These are phyloP conservation scores for Penicillium sp. DNA, from an alignment of 2,329 filamentous ascomycete species.

Conservation along the genomic window DNA sequence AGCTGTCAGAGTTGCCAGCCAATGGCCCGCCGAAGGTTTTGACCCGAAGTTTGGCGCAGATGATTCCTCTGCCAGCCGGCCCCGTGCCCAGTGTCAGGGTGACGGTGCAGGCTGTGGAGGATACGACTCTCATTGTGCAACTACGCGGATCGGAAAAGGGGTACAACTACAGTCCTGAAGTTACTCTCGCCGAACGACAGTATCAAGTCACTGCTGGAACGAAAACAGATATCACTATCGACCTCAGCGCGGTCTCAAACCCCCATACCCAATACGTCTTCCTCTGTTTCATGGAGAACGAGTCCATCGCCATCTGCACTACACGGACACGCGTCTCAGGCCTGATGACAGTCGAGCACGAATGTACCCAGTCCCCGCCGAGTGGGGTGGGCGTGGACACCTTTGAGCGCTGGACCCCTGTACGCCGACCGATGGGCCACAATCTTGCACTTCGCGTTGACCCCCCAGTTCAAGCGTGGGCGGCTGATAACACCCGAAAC, in stretches of 20 bases:
- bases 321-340: background rate
- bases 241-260: background rate
- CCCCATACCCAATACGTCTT: background rate
- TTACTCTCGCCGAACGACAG: background rate
- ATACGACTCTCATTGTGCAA: background rate
- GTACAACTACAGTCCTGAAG: background rate
- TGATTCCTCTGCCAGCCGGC: background rate
- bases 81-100: background rate
- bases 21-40: background rate
- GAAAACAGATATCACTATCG: background rate
- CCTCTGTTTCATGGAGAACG: background rate
- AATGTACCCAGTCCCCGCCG: background rate
- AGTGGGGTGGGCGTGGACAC: background rate
- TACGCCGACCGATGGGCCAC: background rate
- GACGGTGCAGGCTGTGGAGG: background rate
- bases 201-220: background rate
- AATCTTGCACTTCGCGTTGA: background rate
- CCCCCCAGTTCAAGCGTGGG: background rate
- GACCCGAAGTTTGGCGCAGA: background rate
- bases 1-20: background rate
- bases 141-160: background rate
- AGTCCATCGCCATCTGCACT: background rate
- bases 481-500: background rate
- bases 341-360: background rate
- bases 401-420: background rate